phyloP scores from a whole-genome alignment of 257 asterid species.

The Sherardia arvensis region DNA sequence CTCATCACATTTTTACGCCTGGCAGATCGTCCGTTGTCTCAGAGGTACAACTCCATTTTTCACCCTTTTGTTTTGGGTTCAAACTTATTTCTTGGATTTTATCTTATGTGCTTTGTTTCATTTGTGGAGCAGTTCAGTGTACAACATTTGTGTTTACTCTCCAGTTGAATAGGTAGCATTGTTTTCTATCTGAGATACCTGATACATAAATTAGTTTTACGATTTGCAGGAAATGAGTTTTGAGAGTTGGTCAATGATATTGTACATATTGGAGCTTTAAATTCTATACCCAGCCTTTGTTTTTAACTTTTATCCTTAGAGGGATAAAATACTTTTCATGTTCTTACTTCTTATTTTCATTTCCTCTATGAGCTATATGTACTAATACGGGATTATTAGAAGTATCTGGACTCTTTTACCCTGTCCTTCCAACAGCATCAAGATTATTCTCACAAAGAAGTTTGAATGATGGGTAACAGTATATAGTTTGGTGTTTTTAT shows the following conservation, averaged over 20 bases:
- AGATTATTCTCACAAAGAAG: background rate
- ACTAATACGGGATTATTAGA: background rate
- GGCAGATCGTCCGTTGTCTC: conserved; percentile 76
- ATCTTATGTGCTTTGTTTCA: background rate
- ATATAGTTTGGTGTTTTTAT: background rate
- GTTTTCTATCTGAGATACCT: background rate
- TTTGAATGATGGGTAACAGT: background rate
- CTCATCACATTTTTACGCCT: conserved; percentile 73
- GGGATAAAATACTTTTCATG: background rate
- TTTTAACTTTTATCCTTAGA: background rate
- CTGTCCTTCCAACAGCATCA: background rate
- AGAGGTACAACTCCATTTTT: conserved; percentile 44
- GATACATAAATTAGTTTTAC: background rate
- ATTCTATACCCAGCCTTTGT: background rate
- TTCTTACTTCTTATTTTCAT: background rate
- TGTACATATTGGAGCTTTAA: background rate
- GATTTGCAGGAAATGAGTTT: background rate
- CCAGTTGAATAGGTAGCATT: background rate
- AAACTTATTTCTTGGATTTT: background rate
- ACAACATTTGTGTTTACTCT: background rate
- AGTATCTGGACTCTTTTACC: background rate
- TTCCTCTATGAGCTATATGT: background rate
- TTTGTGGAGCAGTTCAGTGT: background rate
- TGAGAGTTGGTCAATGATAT: background rate
- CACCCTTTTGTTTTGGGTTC: conserved; percentile 1